Evolutionary conservation across 345 rosid species (phyloP), one percentile per base, ranked within the genome.

Genomic region (Raphanus sativus): DNA sequence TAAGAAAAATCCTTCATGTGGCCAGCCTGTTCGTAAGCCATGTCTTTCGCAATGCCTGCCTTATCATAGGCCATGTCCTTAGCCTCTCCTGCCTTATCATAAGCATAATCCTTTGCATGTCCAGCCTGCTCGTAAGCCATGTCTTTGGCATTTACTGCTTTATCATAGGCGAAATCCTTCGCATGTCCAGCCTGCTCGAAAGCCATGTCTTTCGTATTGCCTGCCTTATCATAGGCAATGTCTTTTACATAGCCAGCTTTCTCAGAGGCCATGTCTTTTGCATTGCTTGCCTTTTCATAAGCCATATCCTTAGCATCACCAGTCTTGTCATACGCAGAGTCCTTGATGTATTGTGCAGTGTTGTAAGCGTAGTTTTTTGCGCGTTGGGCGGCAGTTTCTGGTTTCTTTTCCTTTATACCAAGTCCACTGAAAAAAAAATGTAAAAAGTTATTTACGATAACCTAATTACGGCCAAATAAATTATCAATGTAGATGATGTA

Each of bases 111-210:
- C n/a, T 75, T 70, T 5, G 75, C 84, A 25, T 77, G 67, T 2
- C 82, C 69, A 0, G 82, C 82, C 58, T 82, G 83, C 8, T 84
- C 63, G 6, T 81, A 77, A 40, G 79, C 84, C 7, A 71, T 13
- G 3, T 71, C 83, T 32, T 69, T 56, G 0, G 76, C 84, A 9
- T 72, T 56, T 4, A 76, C 82, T 4, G 82, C 85, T 52, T 42
- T 73, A 0, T 58, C 79, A 4, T 80, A 54, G 0, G 79, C 75
- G 4, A 8, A 33, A 9, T 68, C 59, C 3, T 67, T 69, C 0
- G 48, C 38, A 2, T 42, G 0, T 3, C 52, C 40, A 1, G 70
- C 54, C 65, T 38, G n/a, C 15, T 70, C 45, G 2, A 59, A 21
- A 0, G 61, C 67, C 30, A 59, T 25, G 11, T 69, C 60, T 1